Evolutionary conservation across 1,284 basidiomycete genomes (phyloP).

Genomic region (Trametes versicolor): DNA sequence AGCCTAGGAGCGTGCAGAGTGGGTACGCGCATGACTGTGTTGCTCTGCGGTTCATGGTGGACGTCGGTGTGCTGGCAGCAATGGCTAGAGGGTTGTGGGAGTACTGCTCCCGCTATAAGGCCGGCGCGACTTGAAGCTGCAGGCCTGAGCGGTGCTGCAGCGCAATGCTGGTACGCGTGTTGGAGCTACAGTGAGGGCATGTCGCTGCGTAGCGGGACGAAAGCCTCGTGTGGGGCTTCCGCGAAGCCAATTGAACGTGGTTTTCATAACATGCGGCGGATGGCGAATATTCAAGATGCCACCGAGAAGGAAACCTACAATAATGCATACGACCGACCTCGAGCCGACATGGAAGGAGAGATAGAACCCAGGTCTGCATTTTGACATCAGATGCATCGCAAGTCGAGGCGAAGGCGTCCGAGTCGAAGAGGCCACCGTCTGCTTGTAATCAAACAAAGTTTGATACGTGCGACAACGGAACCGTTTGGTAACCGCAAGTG

Average conservation of each 20-base stretch:
- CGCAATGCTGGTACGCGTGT: too few relatives aligned
- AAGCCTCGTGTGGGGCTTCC: background rate
- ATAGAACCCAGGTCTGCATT: too few relatives aligned
- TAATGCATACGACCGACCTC: background rate
- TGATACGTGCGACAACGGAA: conserved; percentile 3
- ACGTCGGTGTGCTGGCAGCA: background rate
- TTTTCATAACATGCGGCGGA: background rate
- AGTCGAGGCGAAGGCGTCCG: too few relatives aligned
- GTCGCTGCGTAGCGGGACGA: background rate
- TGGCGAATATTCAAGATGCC: too few relatives aligned
- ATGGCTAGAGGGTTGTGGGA: too few relatives aligned
- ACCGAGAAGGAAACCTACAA: background rate
- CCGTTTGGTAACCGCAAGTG: background rate
- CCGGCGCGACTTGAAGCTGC: background rate
- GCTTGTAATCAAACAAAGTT: background rate
- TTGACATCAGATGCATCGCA: too few relatives aligned
- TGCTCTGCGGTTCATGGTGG: background rate
- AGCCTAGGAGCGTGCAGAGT: background rate
- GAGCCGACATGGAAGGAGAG: too few relatives aligned
- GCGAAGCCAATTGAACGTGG: background rate
- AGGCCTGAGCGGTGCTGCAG: too few relatives aligned
- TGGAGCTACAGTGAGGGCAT: background rate
- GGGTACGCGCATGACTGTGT: conserved; percentile 4
- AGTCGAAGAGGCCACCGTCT: background rate
- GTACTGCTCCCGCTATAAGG: background rate